Evolutionary conservation across 2,329 filamentous ascomycete genomes (phyloP), one percentile per base, ranked within the genome.

Genomic region (Teratosphaeria zuluensis): DNA sequence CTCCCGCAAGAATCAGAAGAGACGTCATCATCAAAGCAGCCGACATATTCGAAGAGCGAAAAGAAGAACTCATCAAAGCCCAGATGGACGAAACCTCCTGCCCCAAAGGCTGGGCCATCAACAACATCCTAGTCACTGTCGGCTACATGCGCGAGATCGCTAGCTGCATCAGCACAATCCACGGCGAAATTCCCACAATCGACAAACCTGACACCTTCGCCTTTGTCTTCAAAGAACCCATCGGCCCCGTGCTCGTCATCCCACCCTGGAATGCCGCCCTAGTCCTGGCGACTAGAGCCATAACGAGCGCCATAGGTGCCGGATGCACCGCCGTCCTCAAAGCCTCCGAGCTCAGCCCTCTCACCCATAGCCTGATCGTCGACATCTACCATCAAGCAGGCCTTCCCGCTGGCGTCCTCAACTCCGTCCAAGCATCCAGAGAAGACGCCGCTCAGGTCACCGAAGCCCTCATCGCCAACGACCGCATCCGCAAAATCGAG

Each of bases 341-440:
- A 53, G 53, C 59, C n/a, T 59, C 54, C 53, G 65, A 67, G 60
- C 55, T 66, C 14, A 64, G 57, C 8, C 65, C 65, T 14, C 33
- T 61, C 4, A 65, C 66, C n/a, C 65, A 67, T 33, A 73, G 69
- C 51, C 61, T 67, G 1, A 63, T 79, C 2, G 73, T 65, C 0
- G 63, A 68, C 8, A 62, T 74, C 1, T 74, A 77, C 51, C 67
- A 67, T 1, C 70, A 77, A 9, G 77, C 77, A 1, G 77, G 77
- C 0, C 67, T 77, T 1, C 77, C 77, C 0, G 57, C 68, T 0
- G 77, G 77, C 1, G 70, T 71, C 11, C 57, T 77, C 5, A 79
- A 79, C 61, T 62, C 73, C 16, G 54, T 79, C 5, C 62, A 70
- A 21, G 64, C 71, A 52, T 62, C 61, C 0, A 69, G 70, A 0